Base-by-base conservation (phyloP, 2,329 filamentous ascomycete genomes). In the Diplodia seriata region DNA sequence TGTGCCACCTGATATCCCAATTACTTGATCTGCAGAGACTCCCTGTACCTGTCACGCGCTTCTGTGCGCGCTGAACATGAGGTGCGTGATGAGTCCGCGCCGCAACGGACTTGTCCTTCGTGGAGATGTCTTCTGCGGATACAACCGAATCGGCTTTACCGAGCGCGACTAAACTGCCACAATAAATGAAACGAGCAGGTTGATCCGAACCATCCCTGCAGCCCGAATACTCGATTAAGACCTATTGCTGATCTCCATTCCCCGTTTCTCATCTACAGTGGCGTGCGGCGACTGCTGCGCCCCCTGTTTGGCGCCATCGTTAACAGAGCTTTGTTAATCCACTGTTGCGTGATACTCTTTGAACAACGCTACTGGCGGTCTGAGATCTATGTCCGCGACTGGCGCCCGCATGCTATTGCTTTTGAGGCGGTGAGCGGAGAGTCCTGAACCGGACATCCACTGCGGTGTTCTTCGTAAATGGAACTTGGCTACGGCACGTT, bases 191-290 rank as follows among this genome's bases (percentile, higher is more conserved):
- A n/a, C 9, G n/a, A 20, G 43, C 43, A 47, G 20, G 18, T 26
- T 4, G 38, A n/a, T 47, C 56, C 56, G 56, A 61, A 38, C 29
- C 38, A 61, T n/a, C 23, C 56, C 43, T 61, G 56, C 4, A 14
- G 6, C 7, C 20, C 40, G 40, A 47, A 7, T 20, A 20, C 43
- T 47, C 43, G 43, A 47, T 47, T 20, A 9, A 20, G 43, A 20
- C 18, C 43, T 47, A 20, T 4, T 47, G n/a, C 43, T 47, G n/a
- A 47, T 47, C 43, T 47, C 18, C 18, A 20, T 20, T 47, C n/a
- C 18, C 43, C 43, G n/a, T 47, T 47, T 47, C n/a, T 11, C 18
- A 47, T 47, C 7, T 7, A 4, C 36, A 11, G 8, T 38, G 36
- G 36, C 36, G 36, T 12, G 36, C 36, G 3, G 36, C 36, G 8